Conservation (phyloP, 345 rosid species). For the Linum lewisii region DNA sequence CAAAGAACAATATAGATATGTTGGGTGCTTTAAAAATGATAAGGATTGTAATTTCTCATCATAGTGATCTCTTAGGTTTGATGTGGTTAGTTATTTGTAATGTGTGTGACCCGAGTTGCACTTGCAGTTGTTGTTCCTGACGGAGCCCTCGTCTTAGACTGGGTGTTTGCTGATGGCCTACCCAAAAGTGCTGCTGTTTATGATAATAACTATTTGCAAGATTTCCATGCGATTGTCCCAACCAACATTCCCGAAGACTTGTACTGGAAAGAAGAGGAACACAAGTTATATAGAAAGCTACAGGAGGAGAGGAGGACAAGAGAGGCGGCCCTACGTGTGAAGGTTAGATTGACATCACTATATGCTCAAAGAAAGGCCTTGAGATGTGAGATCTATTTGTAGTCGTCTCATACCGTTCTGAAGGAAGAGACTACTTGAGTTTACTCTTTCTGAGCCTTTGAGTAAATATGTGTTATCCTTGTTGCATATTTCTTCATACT, state of each 20-base stretch:
- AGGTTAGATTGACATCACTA: slow-evolving; percentile 36
- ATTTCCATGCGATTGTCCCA: slow-evolving; percentile 70
- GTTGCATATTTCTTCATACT: slow-evolving; percentile 3
- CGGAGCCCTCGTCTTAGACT: slow-evolving; percentile 62
- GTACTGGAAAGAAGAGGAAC: slow-evolving; percentile 77
- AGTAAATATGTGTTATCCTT: slow-evolving; percentile 2
- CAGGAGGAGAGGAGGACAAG: slow-evolving; percentile 58
- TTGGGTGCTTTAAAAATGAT: background rate
- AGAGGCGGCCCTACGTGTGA: slow-evolving; percentile 63
- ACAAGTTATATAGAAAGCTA: slow-evolving; percentile 41
- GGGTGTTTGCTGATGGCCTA: slow-evolving; percentile 92
- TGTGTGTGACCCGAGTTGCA: background rate
- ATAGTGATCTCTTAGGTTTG: no score
- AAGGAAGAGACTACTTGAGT: no score
- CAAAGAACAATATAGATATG: no score
- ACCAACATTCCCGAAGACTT: slow-evolving; percentile 34
- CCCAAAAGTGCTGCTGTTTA: slow-evolving; percentile 54
- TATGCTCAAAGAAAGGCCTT: background rate
- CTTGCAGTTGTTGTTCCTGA: slow-evolving; percentile 60
- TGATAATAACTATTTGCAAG: slow-evolving; percentile 63
- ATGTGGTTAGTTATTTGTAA: no score
- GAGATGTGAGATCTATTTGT: no score
- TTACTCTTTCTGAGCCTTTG: no score
- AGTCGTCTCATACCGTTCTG: no score
- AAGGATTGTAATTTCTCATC: background rate